Percentiles rank a stretch among this genome's conserved stretches.
These are phyloP conservation scores for Neoarthrinium moseri DNA, from an alignment of 2,329 filamentous ascomycete genomes.

Conservation along the genomic window DNA sequence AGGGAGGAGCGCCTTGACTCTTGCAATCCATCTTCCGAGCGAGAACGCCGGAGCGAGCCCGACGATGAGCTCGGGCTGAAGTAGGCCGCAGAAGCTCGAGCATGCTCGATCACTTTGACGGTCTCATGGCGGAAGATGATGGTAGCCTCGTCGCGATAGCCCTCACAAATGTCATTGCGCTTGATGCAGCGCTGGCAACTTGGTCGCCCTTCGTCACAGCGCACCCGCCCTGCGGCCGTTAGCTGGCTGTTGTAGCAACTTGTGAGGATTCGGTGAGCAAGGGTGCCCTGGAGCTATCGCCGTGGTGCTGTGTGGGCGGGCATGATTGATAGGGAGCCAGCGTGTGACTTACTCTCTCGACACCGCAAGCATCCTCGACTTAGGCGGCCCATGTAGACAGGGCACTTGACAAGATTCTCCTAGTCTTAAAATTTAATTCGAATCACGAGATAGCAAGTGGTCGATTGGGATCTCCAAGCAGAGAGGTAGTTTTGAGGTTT, in stretches of 20 bases:
- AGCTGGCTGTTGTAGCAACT: not conserved
- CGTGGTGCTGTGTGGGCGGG: not conserved
- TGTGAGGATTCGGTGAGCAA: not conserved
- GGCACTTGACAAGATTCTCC: too few species aligned
- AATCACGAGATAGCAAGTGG: too few species aligned
- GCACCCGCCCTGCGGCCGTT: slow-evolving; percentile 10
- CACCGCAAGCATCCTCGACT: slow-evolving; percentile 3
- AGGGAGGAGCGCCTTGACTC: not conserved
- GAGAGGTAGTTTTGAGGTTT: too few species aligned
- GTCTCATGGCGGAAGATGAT: slow-evolving; percentile 36
- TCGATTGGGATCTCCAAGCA: too few species aligned
- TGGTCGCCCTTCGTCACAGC: slow-evolving; percentile 33
- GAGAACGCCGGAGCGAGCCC: slow-evolving; percentile 30
- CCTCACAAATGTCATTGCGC: slow-evolving; percentile 35
- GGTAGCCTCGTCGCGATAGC: slow-evolving; percentile 35
- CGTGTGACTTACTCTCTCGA: slow-evolving; percentile 1
- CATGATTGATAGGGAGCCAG: not conserved
- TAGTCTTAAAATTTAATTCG: too few species aligned
- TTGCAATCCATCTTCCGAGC: slow-evolving; percentile 20
- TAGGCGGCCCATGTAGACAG: slow-evolving; percentile 5
- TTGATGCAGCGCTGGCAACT: slow-evolving; percentile 34
- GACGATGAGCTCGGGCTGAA: slow-evolving; percentile 27
- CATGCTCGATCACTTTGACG: slow-evolving; percentile 22
- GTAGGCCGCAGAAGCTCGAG: slow-evolving; percentile 8
- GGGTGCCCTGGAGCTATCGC: not conserved